phyloP scores from a whole-genome alignment of 495 filamentous ascomycete genomes.

The Daldinia caldariorum region DNA sequence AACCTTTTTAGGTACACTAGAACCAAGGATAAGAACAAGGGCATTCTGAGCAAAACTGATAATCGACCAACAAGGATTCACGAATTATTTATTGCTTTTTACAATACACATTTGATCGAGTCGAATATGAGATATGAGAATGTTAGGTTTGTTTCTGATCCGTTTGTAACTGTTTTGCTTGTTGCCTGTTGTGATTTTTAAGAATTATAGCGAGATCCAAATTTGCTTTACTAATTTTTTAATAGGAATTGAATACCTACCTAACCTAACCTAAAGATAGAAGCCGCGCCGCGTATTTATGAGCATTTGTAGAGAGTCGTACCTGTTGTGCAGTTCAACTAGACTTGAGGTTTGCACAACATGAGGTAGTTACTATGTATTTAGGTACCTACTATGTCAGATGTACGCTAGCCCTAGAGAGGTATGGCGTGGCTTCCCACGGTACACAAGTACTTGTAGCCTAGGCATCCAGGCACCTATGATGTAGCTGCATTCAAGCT shows the following conservation, averaged over 20 bases:
- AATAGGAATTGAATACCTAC: conserved; percentile 13
- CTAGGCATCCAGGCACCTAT: conserved; percentile 1
- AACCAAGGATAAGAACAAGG: conserved; percentile 11
- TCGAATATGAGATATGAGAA: conserved; percentile 4
- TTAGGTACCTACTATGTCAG: no score
- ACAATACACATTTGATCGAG: conserved; percentile 12
- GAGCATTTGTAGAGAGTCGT: conserved; percentile 17
- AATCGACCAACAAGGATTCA: not conserved
- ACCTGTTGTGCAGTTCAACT: conserved; percentile 18
- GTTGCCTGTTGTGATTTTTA: conserved; percentile 16
- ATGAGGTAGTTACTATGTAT: no score
- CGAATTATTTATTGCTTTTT: conserved; percentile 12
- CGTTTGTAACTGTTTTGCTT: conserved; percentile 9
- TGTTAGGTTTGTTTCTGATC: conserved; percentile 16
- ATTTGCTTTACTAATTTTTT: not conserved
- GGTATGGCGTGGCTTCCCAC: no score
- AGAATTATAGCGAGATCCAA: not conserved
- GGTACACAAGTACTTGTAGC: no score
- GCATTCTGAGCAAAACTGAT: conserved; percentile 2
- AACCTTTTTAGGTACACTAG: not conserved
- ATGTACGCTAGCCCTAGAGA: no score
- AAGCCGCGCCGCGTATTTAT: conserved; percentile 26
- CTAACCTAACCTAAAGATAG: no score
- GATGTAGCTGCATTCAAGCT: not conserved
- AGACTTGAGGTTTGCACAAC: conserved; percentile 19